Evolutionary conservation across 495 filamentous ascomycete genomes (phyloP).

Genomic region (Xylaria nigripes): DNA sequence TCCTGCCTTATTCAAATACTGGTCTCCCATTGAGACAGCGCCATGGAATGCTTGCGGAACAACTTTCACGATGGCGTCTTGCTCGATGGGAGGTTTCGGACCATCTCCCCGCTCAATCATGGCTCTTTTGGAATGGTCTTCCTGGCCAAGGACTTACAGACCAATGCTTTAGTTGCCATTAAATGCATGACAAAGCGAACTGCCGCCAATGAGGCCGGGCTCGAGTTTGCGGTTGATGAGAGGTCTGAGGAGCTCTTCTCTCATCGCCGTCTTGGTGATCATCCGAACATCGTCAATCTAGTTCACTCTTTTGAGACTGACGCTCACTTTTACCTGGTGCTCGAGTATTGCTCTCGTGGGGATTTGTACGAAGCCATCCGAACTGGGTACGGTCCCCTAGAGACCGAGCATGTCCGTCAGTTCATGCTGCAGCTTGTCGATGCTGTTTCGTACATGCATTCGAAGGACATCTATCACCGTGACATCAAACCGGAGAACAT

Average conservation of each 20-base stretch:
- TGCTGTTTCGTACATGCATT: conserved; percentile 84
- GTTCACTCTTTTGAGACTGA: conserved; percentile 88
- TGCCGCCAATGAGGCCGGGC: conserved; percentile 42
- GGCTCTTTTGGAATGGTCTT: conserved; percentile 98
- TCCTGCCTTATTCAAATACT: conserved; percentile 12
- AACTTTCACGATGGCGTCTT: conserved; percentile 64
- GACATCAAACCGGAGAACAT: conserved; percentile 99
- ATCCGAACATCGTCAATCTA: conserved; percentile 91
- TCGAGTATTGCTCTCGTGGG: conserved; percentile 93
- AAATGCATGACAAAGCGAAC: conserved; percentile 84
- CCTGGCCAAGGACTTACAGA: conserved; percentile 70
- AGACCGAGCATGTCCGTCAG: conserved; percentile 91
- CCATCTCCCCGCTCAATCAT: conserved; percentile 90
- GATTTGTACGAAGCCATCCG: conserved; percentile 98
- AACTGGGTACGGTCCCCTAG: conserved; percentile 71
- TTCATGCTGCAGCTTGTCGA: conserved; percentile 94
- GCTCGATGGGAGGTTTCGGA: conserved; percentile 79
- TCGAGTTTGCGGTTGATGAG: conserved; percentile 61
- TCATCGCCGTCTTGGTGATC: conserved; percentile 67
- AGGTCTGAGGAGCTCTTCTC: conserved; percentile 80
- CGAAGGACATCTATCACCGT: conserved; percentile 86
- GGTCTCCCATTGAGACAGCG: conserved; percentile 27
- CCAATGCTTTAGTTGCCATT: conserved; percentile 75
- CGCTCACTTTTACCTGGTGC: conserved; percentile 79
- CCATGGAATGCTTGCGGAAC: conserved; percentile 75